A percentile compares a stretch with the other conserved stretches of the same genome.
phyloP scores from a whole-genome alignment of 306 rosid species.

The Corylus avellana region DNA sequence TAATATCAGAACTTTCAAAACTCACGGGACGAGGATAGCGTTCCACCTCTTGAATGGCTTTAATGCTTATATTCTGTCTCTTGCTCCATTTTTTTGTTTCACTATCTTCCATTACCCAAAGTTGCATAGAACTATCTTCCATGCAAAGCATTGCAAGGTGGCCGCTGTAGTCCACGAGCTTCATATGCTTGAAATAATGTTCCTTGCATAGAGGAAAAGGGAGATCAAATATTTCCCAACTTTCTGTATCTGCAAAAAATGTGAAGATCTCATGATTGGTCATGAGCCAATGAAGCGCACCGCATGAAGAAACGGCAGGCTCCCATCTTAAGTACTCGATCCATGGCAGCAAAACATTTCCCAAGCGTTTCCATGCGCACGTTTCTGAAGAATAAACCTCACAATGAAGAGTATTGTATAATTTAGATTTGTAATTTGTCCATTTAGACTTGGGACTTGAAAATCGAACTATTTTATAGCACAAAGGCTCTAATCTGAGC shows the following conservation, averaged over 20 bases:
- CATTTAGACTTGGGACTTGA: background rate
- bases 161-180: slow-evolving; percentile 1
- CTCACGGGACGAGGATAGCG: background rate
- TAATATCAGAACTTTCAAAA: background rate
- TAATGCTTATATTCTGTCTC: background rate
- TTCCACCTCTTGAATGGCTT: background rate
- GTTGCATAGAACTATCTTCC: background rate
- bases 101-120: background rate
- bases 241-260: background rate
- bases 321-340: too few relatives aligned
- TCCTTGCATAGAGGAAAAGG: background rate
- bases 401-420: background rate
- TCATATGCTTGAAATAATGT: background rate
- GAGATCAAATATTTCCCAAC: background rate
- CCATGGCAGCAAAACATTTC: background rate
- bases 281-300: background rate
- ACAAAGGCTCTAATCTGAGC: background rate
- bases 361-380: slow-evolving; percentile 6
- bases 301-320: background rate
- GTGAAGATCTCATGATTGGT: background rate
- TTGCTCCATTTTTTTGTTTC: background rate
- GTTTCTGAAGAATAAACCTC: slow-evolving; percentile 1
- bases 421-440: background rate
- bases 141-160: slow-evolving; percentile 8
- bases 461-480: slow-evolving; percentile 9